Evolutionary conservation across 257 asterid genomes (phyloP).

Genomic region (Solanum etuberosum): DNA sequence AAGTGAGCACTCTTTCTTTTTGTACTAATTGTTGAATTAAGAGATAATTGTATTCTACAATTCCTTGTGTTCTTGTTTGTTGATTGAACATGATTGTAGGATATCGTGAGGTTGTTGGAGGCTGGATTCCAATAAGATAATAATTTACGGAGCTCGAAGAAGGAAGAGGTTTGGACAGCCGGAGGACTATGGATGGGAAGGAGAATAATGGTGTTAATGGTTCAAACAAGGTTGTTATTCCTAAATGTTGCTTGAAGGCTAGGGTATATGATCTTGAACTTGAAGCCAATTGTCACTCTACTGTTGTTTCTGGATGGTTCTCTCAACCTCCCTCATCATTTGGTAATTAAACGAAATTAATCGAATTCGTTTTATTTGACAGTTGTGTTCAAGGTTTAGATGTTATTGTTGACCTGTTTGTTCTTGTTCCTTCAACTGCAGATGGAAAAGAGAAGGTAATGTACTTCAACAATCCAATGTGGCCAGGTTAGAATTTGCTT

Average conservation of each 20-base stretch:
- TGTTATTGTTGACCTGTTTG: not conserved
- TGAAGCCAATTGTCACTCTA: conserved; percentile 65
- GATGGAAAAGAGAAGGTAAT: conserved; percentile 34
- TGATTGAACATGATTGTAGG: not conserved
- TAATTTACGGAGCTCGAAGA: conserved; percentile 56
- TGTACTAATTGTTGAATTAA: not conserved
- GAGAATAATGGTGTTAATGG: conserved; percentile 42
- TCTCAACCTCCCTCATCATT: conserved; percentile 37
- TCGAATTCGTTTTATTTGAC: not conserved
- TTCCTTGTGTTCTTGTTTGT: not conserved
- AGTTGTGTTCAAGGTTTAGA: not conserved
- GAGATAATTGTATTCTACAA: not conserved
- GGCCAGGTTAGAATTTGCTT: conserved; percentile 63
- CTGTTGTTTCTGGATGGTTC: conserved; percentile 97
- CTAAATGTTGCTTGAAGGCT: conserved; percentile 92
- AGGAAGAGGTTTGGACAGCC: conserved; percentile 79
- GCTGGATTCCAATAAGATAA: conserved; percentile 86
- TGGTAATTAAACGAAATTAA: conserved; percentile 23
- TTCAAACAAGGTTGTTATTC: conserved; percentile 33
- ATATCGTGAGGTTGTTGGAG: conserved; percentile 29
- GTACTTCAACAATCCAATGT: conserved; percentile 94
- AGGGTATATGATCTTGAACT: conserved; percentile 51
- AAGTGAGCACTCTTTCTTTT: not conserved
- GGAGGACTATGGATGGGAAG: conserved; percentile 84
- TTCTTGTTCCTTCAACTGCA: conserved; percentile 15